Base-by-base conservation (phyloP, 2,329 filamentous ascomycete species). In the Hysterium pulicare region DNA sequence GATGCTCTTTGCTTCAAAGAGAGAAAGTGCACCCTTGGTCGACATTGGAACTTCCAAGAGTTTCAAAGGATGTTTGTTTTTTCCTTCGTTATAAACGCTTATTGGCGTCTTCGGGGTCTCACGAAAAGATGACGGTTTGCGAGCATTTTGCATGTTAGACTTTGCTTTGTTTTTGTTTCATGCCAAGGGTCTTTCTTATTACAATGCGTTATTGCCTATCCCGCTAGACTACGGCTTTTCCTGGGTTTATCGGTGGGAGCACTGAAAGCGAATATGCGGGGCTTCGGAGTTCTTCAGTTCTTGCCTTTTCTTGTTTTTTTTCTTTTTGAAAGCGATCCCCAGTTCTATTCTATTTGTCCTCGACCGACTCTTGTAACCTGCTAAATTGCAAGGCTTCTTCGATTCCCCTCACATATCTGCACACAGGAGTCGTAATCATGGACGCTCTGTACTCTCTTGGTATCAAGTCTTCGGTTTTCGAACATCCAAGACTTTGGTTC, bases 61-160 rank as follows among this genome's bases (percentile, higher is more conserved):
- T 13, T 26, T 38, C 10, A 10, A 17, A 16, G 21, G 49, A 50
- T 49, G 49, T 48, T 50, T 46, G 38, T 35, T 51, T 42, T 44
- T 50, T 50, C 41, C 44, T 51, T 61, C 62, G 49, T 51, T 58
- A 55, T 51, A 48, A 36, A 62, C 55, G 53, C 59, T 62, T 58
- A 55, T 59, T 48, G 55, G 60, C 58, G 56, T 56, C 38, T 48
- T 52, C 53, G 48, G 54, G 60, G 63, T 65, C 54, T 63, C 46
- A 64, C 47, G 60, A 65, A 63, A 65, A 57, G 54, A 57, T 59
- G 46, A 54, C 54, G 53, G 50, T 52, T 54, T 59, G 58, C 57
- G 55, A 60, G 51, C 54, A 62, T 63, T 49, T 57, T 64, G 62
- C 62, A 67, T 62, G 57, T 64, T 67, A 67, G 63, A 67, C 57